phyloP scores from a whole-genome alignment of 2,329 filamentous ascomycete species.

The Monosporascus sp. region DNA sequence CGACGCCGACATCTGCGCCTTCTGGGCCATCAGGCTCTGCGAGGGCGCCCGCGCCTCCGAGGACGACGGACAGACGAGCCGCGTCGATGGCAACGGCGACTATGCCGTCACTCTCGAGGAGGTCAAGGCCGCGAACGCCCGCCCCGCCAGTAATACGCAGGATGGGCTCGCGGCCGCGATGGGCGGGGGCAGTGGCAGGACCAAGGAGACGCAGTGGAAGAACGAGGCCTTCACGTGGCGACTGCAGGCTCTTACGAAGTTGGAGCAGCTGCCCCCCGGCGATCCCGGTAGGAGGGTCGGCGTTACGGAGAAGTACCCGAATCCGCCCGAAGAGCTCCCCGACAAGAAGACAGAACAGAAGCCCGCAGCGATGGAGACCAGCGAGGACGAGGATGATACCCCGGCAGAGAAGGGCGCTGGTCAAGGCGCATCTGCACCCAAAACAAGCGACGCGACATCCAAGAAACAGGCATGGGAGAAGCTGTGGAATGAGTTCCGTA shows the following conservation, averaged over 20 bases:
- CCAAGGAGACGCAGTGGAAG: conserved; percentile 21
- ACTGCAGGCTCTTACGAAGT: conserved; percentile 37
- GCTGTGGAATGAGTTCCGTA: conserved; percentile 14
- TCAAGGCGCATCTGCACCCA: not conserved
- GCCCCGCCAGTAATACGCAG: conserved; percentile 3
- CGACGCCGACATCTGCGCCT: conserved; percentile 68
- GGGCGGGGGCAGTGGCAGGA: conserved; percentile 1
- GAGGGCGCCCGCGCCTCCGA: conserved; percentile 32
- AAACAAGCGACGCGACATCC: not conserved
- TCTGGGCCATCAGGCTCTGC: conserved; percentile 44
- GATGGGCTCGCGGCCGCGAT: conserved; percentile 19
- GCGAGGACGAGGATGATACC: not conserved
- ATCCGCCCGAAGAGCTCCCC: conserved; percentile 15
- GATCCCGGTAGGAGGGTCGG: conserved; percentile 43
- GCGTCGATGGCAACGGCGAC: conserved; percentile 40
- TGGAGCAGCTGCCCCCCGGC: conserved; percentile 39
- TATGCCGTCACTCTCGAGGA: conserved; percentile 38
- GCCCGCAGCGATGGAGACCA: not conserved
- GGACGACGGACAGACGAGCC: conserved; percentile 30
- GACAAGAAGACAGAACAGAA: conserved; percentile 12
- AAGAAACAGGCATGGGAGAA: conserved; percentile 11
- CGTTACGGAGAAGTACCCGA: conserved; percentile 27
- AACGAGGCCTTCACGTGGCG: conserved; percentile 41
- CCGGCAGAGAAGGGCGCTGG: too few relatives aligned
- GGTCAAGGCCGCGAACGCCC: conserved; percentile 8